Evolutionary conservation across 768 basidiomycete genomes (phyloP).

Genomic region (Tylopilus sp.): DNA sequence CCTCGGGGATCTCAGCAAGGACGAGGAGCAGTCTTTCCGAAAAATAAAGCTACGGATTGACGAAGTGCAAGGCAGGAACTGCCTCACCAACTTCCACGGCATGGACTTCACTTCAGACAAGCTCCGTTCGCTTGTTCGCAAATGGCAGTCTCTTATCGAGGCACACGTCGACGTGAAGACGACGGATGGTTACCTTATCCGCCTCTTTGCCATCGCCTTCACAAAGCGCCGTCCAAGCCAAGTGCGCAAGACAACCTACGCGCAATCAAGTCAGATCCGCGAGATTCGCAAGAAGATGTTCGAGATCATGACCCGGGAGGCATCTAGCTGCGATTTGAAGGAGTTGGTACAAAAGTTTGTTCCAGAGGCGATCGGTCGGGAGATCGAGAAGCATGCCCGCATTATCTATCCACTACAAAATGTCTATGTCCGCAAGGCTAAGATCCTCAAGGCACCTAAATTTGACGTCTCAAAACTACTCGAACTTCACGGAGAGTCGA

Average conservation of each 20-base stretch:
- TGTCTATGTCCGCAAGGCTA: conserved; percentile 98
- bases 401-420: conserved; percentile 99
- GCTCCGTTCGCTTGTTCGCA: conserved; percentile 98
- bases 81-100: conserved; percentile 99
- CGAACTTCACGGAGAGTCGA: conserved; percentile 94
- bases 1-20: conserved; percentile 97
- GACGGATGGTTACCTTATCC: conserved; percentile 98
- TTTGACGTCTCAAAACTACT: conserved; percentile 94
- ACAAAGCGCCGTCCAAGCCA: conserved; percentile 95
- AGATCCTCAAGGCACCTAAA: conserved; percentile 98
- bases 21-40: conserved; percentile 98
- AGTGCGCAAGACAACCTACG: conserved; percentile 99
- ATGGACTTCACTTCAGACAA: conserved; percentile 99
- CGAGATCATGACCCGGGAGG: conserved; percentile 96
- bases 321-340: conserved; percentile 94
- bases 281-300: conserved; percentile 99
- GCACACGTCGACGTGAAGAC: conserved; percentile 99
- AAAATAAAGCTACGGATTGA: conserved; percentile 99
- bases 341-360: conserved; percentile 98
- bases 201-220: conserved; percentile 98
- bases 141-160: conserved; percentile 99
- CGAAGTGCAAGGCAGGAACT: conserved; percentile 97
- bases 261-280: conserved; percentile 89
- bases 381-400: conserved; percentile 97
- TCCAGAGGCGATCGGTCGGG: conserved; percentile 96